These are phyloP conservation scores for Naegleria gruberi DNA, from an alignment of 208 protist species.

Conservation along the genomic window DNA sequence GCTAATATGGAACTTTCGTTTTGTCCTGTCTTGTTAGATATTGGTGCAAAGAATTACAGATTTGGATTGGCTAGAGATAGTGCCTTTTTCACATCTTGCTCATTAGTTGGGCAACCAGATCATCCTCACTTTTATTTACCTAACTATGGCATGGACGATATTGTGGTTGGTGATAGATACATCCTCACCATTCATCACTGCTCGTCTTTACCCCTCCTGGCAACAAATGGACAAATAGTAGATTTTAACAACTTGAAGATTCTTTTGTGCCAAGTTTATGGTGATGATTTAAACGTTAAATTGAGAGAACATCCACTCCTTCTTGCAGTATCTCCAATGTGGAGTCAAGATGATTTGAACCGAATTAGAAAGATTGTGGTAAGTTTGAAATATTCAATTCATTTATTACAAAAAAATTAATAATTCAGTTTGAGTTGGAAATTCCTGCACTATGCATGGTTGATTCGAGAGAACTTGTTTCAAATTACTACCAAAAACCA, in stretches of 20 bases:
- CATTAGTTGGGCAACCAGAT: not conserved
- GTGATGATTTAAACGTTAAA: not conserved
- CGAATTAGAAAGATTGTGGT: not conserved
- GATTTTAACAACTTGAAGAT: not conserved
- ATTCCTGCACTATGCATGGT: not conserved
- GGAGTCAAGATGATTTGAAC: not conserved
- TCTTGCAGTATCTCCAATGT: not conserved
- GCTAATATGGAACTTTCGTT: not conserved
- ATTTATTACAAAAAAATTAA: too few species aligned
- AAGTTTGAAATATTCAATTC: not conserved
- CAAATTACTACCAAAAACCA: not conserved
- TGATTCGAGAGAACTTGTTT: not conserved
- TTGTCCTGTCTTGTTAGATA: not conserved
- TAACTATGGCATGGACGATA: not conserved
- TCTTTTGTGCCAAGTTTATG: not conserved
- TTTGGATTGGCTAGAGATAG: not conserved
- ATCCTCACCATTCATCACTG: not conserved
- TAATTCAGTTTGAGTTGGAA: not conserved
- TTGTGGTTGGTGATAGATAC: not conserved
- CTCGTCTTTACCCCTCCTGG: not conserved
- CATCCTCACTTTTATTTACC: not conserved
- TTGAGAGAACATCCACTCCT: not conserved
- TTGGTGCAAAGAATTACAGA: not conserved
- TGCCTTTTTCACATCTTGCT: not conserved
- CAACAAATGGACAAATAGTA: not conserved